Conservation (phyloP, 192 early-diverging fungal species). For the Backusella luteola region DNA sequence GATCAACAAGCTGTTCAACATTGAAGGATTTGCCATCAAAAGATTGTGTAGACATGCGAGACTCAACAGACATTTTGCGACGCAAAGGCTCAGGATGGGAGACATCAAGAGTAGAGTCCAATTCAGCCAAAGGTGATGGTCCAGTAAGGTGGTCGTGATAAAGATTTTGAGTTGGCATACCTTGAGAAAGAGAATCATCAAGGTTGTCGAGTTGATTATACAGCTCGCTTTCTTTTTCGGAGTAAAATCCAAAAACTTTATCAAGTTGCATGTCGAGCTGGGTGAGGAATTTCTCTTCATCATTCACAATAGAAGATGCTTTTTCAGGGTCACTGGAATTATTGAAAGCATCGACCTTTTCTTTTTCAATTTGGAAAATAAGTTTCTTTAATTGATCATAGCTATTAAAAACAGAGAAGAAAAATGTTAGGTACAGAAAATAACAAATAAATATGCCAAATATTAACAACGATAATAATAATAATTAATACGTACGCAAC, state of each 20-base stretch:
- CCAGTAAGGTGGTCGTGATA: background rate
- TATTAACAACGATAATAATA: background rate
- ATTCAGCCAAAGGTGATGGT: background rate
- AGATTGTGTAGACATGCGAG: slow-evolving; percentile 20
- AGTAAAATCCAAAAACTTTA: slow-evolving; percentile 71
- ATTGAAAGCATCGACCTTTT: slow-evolving; percentile 25
- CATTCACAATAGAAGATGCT: background rate
- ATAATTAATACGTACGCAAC: slow-evolving; percentile 59
- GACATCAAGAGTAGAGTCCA: slow-evolving; percentile 11
- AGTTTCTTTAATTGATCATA: slow-evolving; percentile 37
- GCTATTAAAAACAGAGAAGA: slow-evolving; percentile 6
- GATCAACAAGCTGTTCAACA: slow-evolving; percentile 20
- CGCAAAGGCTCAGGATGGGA: background rate
- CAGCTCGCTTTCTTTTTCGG: slow-evolving; percentile 64
- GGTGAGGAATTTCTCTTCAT: slow-evolving; percentile 45
- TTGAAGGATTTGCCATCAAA: slow-evolving; percentile 9
- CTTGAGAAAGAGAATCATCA: slow-evolving; percentile 29
- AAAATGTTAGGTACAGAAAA: background rate
- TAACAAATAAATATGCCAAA: background rate
- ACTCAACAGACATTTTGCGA: slow-evolving; percentile 26
- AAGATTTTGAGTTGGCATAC: background rate
- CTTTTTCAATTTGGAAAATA: slow-evolving; percentile 38
- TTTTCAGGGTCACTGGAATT: slow-evolving; percentile 14
- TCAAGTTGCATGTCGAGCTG: slow-evolving; percentile 70
- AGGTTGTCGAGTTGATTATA: slow-evolving; percentile 52